A percentile compares a stretch with the other conserved stretches of the same genome.
Conservation (phyloP, 2,329 filamentous ascomycete species). For the Didymellaceae sp. region DNA sequence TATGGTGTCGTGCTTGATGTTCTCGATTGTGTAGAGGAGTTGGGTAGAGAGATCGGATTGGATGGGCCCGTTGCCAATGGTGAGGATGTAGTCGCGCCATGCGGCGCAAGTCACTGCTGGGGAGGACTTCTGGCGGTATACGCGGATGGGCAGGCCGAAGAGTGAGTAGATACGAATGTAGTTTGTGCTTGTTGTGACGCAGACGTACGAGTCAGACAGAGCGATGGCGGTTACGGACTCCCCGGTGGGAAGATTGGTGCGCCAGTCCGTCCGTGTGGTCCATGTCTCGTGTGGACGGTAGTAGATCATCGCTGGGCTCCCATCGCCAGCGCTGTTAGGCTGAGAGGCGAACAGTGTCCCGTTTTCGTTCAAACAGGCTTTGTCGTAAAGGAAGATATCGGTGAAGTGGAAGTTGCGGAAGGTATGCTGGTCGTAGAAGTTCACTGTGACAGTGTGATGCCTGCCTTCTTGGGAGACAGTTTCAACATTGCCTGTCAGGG, state of each 20-base stretch:
- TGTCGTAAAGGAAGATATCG: conserved; percentile 94
- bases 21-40: conserved; percentile 90
- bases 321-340: conserved; percentile 54
- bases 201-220: conserved; percentile 87
- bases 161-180: conserved; percentile 94
- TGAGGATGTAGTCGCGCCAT: conserved; percentile 96
- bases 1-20: conserved; percentile 91
- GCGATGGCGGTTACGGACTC: conserved; percentile 89
- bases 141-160: conserved; percentile 85
- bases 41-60: conserved; percentile 77
- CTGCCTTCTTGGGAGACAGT: conserved; percentile 94
- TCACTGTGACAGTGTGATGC: conserved; percentile 87
- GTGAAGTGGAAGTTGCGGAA: conserved; percentile 97
- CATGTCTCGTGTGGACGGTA: conserved; percentile 97
- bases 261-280: conserved; percentile 90
- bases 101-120: conserved; percentile 92
- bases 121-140: conserved; percentile 89
- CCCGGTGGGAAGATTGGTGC: conserved; percentile 83
- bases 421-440: conserved; percentile 94
- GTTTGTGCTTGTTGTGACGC: conserved; percentile 83
- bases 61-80: conserved; percentile 89
- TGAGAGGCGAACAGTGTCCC: conserved; percentile 86
- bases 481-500: conserved; percentile 94
- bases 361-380: conserved; percentile 85
- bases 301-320: conserved; percentile 81